Percentiles rank a stretch among this genome's conserved stretches.
Evolutionary conservation across 345 rosid species (phyloP).

Genomic region (Populus alba): DNA sequence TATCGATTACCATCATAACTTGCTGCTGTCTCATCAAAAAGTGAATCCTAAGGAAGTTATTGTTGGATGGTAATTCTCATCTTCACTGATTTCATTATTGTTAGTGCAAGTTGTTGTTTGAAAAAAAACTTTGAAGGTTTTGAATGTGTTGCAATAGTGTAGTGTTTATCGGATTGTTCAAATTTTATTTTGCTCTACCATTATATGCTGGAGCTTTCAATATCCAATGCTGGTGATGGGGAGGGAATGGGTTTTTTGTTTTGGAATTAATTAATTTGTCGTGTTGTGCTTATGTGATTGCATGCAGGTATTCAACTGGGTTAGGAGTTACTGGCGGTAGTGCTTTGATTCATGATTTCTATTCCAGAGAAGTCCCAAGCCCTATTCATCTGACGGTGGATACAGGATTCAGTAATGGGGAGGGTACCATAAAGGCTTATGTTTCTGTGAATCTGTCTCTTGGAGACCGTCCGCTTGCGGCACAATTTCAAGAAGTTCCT

Average conservation of each 20-base stretch:
- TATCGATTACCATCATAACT: conserved; percentile 91
- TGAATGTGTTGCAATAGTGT: background rate
- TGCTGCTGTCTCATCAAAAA: conserved; percentile 79
- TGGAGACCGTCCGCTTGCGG: conserved; percentile 84
- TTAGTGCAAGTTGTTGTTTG: background rate
- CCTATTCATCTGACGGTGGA: conserved; percentile 88
- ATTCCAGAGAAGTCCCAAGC: conserved; percentile 78
- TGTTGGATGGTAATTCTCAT: conserved; percentile 79
- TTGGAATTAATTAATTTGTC: too few species aligned
- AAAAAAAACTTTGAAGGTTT: background rate
- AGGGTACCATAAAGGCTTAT: conserved; percentile 74
- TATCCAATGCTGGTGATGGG: too few species aligned
- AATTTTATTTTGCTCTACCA: background rate
- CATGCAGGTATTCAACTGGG: conserved; percentile 87
- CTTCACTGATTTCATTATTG: background rate
- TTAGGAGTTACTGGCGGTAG: conserved; percentile 87
- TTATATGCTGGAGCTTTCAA: too few species aligned
- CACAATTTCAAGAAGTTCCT: conserved; percentile 94
- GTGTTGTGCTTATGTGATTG: background rate
- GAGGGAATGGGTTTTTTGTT: too few species aligned
- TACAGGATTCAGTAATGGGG: conserved; percentile 77
- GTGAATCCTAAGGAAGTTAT: conserved; percentile 94
- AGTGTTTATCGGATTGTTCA: background rate
- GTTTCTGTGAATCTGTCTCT: conserved; percentile 70
- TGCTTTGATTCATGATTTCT: conserved; percentile 91